Evolutionary conservation across 352 stramenopile species (phyloP).

Genomic region (Phytophthora sp.): DNA sequence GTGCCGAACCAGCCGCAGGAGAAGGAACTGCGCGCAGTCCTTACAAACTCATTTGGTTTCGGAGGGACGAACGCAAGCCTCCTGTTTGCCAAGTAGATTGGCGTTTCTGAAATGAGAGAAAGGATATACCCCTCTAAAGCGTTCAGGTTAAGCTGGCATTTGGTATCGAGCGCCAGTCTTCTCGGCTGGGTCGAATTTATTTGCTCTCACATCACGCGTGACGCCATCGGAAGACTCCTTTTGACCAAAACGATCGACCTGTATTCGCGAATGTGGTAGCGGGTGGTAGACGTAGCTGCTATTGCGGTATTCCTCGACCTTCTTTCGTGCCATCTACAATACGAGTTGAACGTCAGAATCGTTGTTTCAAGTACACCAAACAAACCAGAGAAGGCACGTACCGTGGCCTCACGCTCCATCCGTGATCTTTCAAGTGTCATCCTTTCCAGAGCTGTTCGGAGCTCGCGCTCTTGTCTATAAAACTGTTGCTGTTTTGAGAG

Average conservation of each 20-base stretch:
- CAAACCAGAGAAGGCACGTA: constrained; percentile 21
- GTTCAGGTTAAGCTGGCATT: constrained; percentile 33
- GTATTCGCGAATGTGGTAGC: constrained; percentile 26
- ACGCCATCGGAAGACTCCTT: constrained; percentile 4
- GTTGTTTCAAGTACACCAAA: neutral
- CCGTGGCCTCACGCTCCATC: constrained; percentile 65
- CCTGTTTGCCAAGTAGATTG: constrained; percentile 81
- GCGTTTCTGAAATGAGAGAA: too few species aligned
- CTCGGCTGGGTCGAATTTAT: constrained; percentile 29
- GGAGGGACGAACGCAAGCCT: constrained; percentile 95
- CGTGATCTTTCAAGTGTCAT: constrained; percentile 68
- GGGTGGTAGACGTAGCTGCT: constrained; percentile 42
- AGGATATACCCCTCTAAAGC: neutral
- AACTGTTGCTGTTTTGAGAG: constrained; percentile 80
- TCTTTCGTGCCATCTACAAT: constrained; percentile 52
- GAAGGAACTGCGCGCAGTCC: constrained; percentile 74
- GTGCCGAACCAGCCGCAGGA: constrained; percentile 72
- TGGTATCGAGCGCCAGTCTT: constrained; percentile 40
- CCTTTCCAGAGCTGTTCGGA: constrained; percentile 62
- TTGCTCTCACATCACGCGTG: constrained; percentile 4
- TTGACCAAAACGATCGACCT: constrained; percentile 10
- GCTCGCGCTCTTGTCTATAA: constrained; percentile 72
- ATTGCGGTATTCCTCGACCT: constrained; percentile 64
- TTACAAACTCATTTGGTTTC: constrained; percentile 98
- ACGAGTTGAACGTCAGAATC: neutral